These are phyloP conservation scores for Trapa incisa DNA, from an alignment of 345 rosid genomes.

Conservation along the genomic window DNA sequence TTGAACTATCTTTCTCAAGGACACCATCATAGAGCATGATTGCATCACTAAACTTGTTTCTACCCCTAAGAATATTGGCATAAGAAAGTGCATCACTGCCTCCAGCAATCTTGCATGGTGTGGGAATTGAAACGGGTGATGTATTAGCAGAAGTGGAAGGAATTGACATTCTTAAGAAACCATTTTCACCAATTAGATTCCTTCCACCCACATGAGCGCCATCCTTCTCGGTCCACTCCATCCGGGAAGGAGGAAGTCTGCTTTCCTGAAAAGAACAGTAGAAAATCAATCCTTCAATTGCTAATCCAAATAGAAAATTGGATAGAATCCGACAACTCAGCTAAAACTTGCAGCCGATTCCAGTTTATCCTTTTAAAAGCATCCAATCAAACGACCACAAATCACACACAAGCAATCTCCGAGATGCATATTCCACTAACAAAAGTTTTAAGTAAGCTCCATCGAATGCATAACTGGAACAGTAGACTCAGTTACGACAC, in stretches of 20 bases:
- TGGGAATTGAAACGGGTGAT: conserved; percentile 21
- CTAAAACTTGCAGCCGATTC: not conserved
- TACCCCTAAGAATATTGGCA: conserved; percentile 81
- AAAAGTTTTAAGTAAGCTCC: not conserved
- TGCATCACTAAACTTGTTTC: conserved; percentile 92
- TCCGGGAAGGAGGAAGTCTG: conserved; percentile 16
- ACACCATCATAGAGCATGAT: conserved; percentile 59
- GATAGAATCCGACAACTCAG: not conserved
- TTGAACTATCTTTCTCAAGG: conserved; percentile 55
- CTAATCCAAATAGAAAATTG: not conserved
- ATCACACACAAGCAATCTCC: not conserved
- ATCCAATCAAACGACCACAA: not conserved
- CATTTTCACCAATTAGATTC: conserved; percentile 41
- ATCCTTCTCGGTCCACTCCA: conserved; percentile 57
- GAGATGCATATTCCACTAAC: not conserved
- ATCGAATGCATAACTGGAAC: not conserved
- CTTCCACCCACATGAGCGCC: conserved; percentile 34
- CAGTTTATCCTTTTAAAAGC: not conserved
- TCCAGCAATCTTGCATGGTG: conserved; percentile 26
- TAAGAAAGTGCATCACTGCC: conserved; percentile 69
- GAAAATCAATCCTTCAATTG: not conserved
- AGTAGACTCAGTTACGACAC: not conserved
- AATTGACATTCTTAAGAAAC: conserved; percentile 41
- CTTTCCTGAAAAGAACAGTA: conserved; percentile 14
- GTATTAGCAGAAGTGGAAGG: conserved; percentile 40